Evolutionary conservation across 2,329 filamentous ascomycete species (phyloP).

Genomic region (Dendryphion nanum): DNA sequence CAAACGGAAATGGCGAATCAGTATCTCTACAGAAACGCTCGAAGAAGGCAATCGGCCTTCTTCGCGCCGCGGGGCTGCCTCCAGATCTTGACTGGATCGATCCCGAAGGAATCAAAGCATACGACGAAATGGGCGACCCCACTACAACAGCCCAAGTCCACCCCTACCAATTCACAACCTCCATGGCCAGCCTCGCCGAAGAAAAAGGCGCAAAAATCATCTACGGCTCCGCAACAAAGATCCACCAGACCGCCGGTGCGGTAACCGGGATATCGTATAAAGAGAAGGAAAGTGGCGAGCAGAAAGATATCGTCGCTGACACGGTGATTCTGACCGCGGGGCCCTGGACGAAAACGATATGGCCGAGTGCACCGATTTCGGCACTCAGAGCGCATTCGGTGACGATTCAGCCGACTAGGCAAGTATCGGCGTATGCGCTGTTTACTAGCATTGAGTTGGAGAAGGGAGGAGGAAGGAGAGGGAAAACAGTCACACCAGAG

Average conservation of each 20-base stretch:
- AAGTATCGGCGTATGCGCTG: conserved; percentile 70
- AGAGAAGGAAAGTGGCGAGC: conserved; percentile 47
- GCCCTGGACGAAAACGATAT: conserved; percentile 58
- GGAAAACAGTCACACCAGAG: conserved; percentile 72
- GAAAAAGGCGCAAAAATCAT: conserved; percentile 60
- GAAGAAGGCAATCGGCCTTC: conserved; percentile 48
- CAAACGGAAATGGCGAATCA: conserved; percentile 33
- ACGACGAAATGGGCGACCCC: conserved; percentile 80
- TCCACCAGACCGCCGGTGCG: conserved; percentile 55
- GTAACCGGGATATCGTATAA: conserved; percentile 65
- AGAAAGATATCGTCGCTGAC: conserved; percentile 54
- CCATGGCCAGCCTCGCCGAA: conserved; percentile 73
- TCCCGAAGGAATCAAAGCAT: conserved; percentile 62
- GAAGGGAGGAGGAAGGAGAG: conserved; percentile 54
- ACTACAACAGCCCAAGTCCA: conserved; percentile 90
- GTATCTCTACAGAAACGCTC: conserved; percentile 58
- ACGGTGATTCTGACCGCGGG: conserved; percentile 61
- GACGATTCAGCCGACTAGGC: conserved; percentile 56
- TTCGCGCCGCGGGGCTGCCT: conserved; percentile 64
- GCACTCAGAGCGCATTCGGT: conserved; percentile 63
- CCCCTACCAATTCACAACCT: conserved; percentile 83
- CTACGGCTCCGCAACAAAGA: conserved; percentile 66
- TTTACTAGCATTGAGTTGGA: conserved; percentile 86
- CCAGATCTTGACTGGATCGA: conserved; percentile 83
- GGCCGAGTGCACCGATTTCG: conserved; percentile 56